Conservation (phyloP, 495 filamentous ascomycete species). For the Bryoglossum gracile region DNA sequence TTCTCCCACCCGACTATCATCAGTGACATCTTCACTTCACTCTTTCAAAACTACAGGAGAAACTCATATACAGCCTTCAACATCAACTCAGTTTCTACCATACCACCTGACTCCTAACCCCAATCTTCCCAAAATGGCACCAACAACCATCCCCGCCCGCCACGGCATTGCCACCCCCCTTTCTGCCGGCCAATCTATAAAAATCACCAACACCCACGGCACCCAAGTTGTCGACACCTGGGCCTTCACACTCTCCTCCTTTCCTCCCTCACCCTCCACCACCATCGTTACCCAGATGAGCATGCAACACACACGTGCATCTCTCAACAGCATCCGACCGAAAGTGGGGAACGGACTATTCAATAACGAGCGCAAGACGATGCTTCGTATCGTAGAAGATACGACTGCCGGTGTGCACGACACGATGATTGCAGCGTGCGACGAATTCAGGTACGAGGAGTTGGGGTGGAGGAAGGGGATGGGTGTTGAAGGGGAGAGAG, state of each 20-base stretch:
- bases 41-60: no score
- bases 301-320: constrained; percentile 37
- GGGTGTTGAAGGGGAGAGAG: no score
- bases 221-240: constrained; percentile 44
- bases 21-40: no score
- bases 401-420: constrained; percentile 37
- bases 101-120: no score
- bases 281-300: constrained; percentile 30
- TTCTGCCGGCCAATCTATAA: constrained; percentile 33
- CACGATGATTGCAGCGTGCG: constrained; percentile 35
- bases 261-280: constrained; percentile 1
- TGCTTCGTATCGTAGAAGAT: constrained; percentile 33
- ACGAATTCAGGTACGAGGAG: constrained; percentile 31
- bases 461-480: constrained; percentile 27
- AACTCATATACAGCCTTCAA: no score
- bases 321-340: constrained; percentile 26
- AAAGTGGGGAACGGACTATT: constrained; percentile 29
- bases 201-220: constrained; percentile 44
- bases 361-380: constrained; percentile 30
- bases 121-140: no score
- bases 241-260: constrained; percentile 34
- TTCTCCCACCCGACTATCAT: no score
- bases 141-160: constrained; percentile 37
- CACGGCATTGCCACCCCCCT: constrained; percentile 36
- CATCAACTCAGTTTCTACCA: no score